Evolutionary conservation across 2,329 filamentous ascomycete species (phyloP), one percentile per base, ranked within the genome.

Genomic region (Penicillium sp.): DNA sequence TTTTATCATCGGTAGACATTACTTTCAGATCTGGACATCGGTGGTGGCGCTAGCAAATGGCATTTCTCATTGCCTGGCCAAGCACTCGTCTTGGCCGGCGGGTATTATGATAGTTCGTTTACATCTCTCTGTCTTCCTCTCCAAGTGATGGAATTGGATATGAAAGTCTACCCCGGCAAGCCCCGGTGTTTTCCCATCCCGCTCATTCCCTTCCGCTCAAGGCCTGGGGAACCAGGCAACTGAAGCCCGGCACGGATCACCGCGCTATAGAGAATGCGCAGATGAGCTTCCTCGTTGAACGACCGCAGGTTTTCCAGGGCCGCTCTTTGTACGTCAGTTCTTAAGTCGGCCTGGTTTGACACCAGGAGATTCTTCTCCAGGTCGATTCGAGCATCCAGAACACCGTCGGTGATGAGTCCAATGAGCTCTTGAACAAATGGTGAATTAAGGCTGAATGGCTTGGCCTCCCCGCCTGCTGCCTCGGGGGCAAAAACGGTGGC

Each of bases 381-480:
- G 59, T 98, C 88, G 42, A 98, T 82, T 17, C 87, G 77, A 6
- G 87, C 88, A 48, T 88, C 74, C 8, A 98, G 69, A 1, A 73
- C 73, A 6, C 80, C 80, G 9, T 73, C 70, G 35, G 80, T 73
- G 52, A 98, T 95, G 78, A 96, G 84, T 0, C 64, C 61, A 17
- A 84, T 75, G 20, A 96, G 71, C 64, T 98, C 92, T 33, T 63
- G 55, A 11, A 68, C 55, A 31, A 71, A 68, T 5, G 60, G 54
- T 1, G 62, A 65, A 11, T 50, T 51, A 15, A 73, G 68, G 53
- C 88, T 80, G 31, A 90, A 79, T 3, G 76, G 73, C 44, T 73
- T 67, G 3, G 75, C 76, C 0, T 77, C 69, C 6, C 51, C 56
- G 29, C 51, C 47, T 9, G 51, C 42, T 18, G 48, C 40, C 6